Evolutionary conservation across 805 yeast species (phyloP), one percentile per base, ranked within the genome.

Genomic region (Hanseniaspora taiwanica): DNA sequence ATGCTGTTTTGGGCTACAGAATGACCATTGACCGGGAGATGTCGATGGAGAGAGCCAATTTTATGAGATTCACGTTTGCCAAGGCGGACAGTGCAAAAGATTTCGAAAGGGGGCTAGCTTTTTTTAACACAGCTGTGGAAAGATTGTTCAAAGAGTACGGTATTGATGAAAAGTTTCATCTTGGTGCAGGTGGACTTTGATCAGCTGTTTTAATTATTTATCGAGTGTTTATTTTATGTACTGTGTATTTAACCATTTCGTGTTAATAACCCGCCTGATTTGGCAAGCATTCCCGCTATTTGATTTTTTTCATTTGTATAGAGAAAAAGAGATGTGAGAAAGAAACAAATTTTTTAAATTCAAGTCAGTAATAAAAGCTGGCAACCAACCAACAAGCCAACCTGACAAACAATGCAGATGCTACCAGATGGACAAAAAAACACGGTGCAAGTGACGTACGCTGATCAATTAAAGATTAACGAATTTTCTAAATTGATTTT

Each of bases 391-490:
- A 12, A 7, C 10, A 23, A 25, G n/a, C 29, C 29, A 25, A 25
- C 5, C 29, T 12, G 10, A 25, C 5, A 3, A 25, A 8, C 8
- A 38, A 49, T 55, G 55, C 55, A 54, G 43, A 35, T 58, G 44
- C 50, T 65, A 24, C 69, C 71, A 7, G 65, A 65, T 45, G 71
- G 71, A 1, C 55, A 63, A 46, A 52, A 56, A 45, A 65, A 65
- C 43, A 59, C 53, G 36, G 58, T 57, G 5, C 62, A 62, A 44
- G 71, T 65, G 5, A 54, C 62, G 5, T 57, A 54, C 33, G 83
- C 74, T 43, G 97, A 89, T 57, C 98, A 89, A 63, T 78, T 81
- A 55, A 74, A 74, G 54, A 89, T 89, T 64, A 91, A 89, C 60
- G 76, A 76, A 56, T 89, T 91, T 55, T 83, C 95, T 13, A 81